Evolutionary conservation across 306 rosid genomes (phyloP), one percentile per base, ranked within the genome.

Genomic region (Lathyrus sativus): DNA sequence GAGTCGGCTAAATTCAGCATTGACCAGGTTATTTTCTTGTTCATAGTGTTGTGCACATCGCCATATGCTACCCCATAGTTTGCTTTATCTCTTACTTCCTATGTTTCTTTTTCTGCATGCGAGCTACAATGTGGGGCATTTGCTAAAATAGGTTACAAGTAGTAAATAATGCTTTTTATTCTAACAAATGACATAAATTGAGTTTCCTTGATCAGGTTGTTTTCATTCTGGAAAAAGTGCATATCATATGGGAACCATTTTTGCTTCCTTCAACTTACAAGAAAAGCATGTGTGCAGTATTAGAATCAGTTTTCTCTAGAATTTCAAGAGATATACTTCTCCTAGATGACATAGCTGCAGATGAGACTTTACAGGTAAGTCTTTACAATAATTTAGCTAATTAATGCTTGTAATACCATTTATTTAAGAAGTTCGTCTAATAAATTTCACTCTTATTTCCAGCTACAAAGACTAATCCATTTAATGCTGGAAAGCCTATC

Each of bases 261-360:
- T 80, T 93, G 75, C 73, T 86, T 70, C 91, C 91, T 79, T 80
- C 86, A 68, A 85, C 90, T 71, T 93, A 90, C 84, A 86, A 81
- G 80, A 86, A 80, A 80, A 80, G 91, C 83, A 86, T 90, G 91
- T 83, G 90, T 81, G 24, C 82, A 60, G 85, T 93, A 33, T 78
- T 93, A 35, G 97, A 93, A 74, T 85, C 95, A 6, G 91, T 90
- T 77, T 88, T 93, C 83, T 88, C 86, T 51, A 85, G 95, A 81
- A 87, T 90, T 43, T 56, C 83, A 1, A 85, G 76, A 76, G 97
- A 93, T 78, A 82, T 88, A 75, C 91, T 90, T 66, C 82, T 86
- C 67, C 72, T 92, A 61, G 98, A 92, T 82, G 98, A 93, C 85
- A 86, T 93, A 53, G 98, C 97, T 60, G 97, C 93, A 19, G 96